Evolutionary conservation across 371 early-diverging fungal species (phyloP).

Genomic region (Chytridium lagenaria): DNA sequence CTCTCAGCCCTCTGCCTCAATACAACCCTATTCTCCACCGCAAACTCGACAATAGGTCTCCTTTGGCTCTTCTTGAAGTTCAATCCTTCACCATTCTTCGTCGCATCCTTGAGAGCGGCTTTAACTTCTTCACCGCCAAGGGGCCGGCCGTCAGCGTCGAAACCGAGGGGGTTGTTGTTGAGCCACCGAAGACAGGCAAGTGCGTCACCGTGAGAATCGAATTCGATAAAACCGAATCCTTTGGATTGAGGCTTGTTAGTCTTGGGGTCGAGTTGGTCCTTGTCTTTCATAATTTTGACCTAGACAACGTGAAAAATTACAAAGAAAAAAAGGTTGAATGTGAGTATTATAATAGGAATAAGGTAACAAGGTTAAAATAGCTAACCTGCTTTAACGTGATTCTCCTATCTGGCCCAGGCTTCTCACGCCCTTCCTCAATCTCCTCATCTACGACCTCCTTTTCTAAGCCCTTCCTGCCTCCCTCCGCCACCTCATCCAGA

Average conservation of each 20-base stretch:
- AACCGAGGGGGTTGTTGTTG: conserved; percentile 82
- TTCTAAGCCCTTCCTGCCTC: conserved; percentile 70
- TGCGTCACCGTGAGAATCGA: conserved; percentile 84
- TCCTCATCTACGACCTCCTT: conserved; percentile 57
- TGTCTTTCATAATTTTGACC: conserved; percentile 84
- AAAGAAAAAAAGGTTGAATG: not conserved
- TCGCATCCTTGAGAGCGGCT: conserved; percentile 11
- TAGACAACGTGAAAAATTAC: conserved; percentile 16
- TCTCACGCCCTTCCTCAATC: conserved; percentile 64
- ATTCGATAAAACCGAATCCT: conserved; percentile 95
- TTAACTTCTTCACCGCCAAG: conserved; percentile 17
- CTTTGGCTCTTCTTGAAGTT: conserved; percentile 43
- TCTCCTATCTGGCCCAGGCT: conserved; percentile 32
- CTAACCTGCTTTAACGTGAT: conserved; percentile 40
- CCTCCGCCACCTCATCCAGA: conserved; percentile 80
- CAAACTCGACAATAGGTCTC: conserved; percentile 82
- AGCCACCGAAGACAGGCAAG: conserved; percentile 88
- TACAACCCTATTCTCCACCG: conserved; percentile 87
- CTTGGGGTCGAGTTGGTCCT: conserved; percentile 74
- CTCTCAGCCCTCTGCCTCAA: conserved; percentile 69
- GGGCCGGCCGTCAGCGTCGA: conserved; percentile 27
- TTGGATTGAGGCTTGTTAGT: conserved; percentile 74
- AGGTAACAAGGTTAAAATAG: conserved; percentile 4
- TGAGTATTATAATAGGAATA: conserved; percentile 2
- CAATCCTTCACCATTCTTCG: conserved; percentile 54